Conservation (phyloP, 108 stramenopile genomes). For the Skeletonema potamos region DNA sequence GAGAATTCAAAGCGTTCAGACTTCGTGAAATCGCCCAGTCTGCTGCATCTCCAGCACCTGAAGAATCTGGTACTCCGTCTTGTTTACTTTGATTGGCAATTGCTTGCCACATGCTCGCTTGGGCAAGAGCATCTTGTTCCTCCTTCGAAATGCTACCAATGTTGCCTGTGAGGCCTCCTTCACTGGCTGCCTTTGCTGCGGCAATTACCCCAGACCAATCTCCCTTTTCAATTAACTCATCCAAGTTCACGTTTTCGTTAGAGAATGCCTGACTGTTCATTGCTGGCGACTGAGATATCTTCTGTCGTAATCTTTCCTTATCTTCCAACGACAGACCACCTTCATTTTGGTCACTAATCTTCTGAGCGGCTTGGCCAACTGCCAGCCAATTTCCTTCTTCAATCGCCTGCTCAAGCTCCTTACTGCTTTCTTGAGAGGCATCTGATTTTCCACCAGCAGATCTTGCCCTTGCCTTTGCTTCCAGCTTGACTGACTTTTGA, state of each 20-base stretch:
- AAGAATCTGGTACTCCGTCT: conserved; percentile 55
- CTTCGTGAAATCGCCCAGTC: conserved; percentile 86
- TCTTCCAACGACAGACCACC: conserved; percentile 35
- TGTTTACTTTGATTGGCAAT: conserved; percentile 84
- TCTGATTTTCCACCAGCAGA: conserved; percentile 20
- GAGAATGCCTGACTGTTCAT: conserved; percentile 13
- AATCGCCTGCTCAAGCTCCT: conserved; percentile 65
- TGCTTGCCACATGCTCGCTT: conserved; percentile 80
- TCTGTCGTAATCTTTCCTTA: conserved; percentile 31
- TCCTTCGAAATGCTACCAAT: conserved; percentile 51
- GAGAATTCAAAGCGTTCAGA: conserved; percentile 48
- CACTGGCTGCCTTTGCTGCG: conserved; percentile 60
- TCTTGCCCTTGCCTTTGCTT: conserved; percentile 49
- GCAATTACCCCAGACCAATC: conserved; percentile 85
- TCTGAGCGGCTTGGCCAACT: conserved; percentile 75
- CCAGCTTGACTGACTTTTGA: conserved; percentile 77
- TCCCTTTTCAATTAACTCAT: conserved; percentile 76
- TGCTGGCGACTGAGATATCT: conserved; percentile 34
- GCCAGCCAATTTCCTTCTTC: conserved; percentile 90
- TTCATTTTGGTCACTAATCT: conserved; percentile 48
- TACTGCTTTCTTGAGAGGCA: conserved; percentile 29
- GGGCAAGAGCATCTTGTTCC: conserved; percentile 81
- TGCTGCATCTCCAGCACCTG: conserved; percentile 78
- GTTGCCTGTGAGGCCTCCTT: conserved; percentile 5
- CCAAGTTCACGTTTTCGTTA: conserved; percentile 57